Evolutionary conservation across 306 rosid species (phyloP), one percentile per base, ranked within the genome.

Genomic region (Gleditsia sinensis): DNA sequence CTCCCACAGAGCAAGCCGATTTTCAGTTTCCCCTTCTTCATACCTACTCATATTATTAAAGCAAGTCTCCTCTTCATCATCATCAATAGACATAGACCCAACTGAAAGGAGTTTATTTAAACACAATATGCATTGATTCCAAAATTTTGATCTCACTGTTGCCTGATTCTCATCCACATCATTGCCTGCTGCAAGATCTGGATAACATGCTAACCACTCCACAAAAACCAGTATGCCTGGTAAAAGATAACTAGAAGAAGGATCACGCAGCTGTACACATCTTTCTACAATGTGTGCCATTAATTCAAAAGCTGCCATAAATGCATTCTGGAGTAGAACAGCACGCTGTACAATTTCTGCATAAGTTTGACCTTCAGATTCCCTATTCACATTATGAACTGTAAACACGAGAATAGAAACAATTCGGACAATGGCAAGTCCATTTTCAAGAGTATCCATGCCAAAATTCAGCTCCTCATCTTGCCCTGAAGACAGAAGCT

Each of bases 191-290:
- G 91, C 87, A 69, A 91, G 80, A 77, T 89, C 97, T 0, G 96
- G 96, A 74, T 83, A 86, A 75, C 92, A 89, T 21, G 98, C 96
- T 85, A 93, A 85, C 98, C 98, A 93, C 82, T 93, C 97, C 39
- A 86, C 85, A 79, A 93, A 88, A 64, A 93, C 88, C 42, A 93
- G 80, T 78, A 93, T 83, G 74, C 93, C 93, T 3, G 98, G 91
- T 83, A 93, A 73, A 59, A 93, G 84, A 79, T 71, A 83, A 85
- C 93, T 87, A 76, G 88, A 91, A 76, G 86, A 82, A 27, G 96
- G 98, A 77, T 91, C 93, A 4, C 9, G 37, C 67, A 91, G 80
- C 87, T 84, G 81, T 45, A 75, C 36, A 36, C 98, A 93, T 82
- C 90, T 91, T 83, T 87, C 96, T 56, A 93, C 49, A 33, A 93